Evolutionary conservation across 495 filamentous ascomycete species (phyloP), one percentile per base, ranked within the genome.

Genomic region (Tuber borchii): DNA sequence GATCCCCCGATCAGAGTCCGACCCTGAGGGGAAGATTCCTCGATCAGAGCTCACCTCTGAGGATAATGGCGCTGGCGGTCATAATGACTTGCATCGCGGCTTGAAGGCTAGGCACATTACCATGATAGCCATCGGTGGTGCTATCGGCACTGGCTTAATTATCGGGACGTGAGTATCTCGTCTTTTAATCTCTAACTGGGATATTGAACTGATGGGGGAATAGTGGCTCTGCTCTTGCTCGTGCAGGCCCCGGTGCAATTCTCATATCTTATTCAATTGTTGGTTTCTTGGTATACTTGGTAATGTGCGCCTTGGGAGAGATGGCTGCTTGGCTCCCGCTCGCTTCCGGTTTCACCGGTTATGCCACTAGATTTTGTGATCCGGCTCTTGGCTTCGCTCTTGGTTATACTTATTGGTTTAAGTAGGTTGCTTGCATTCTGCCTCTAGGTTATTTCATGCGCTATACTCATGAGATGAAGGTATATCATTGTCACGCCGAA

Each of bases 51-150:
- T 73, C 10, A 44, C n/a, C 4, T 72, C 70, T 17, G 80, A 82
- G 51, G 19, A 69, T 2, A 10, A 40, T n/a, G 44, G 70, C 3
- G 46, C 39, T 1, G 77, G 71, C 56, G 73, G 73, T 0, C 61
- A 26, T 31, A 46, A 77, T 70, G 73, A 81, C n/a, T 72, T 93
- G 26, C 90, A 90, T 71, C 88, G 90, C 51, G 87, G 87, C 8
- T 84, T 93, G 70, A 88, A 89, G 75, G 87, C 90, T 2, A 87
- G 90, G 44, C 91, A 93, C 74, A 88, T 93, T 77, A 90, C 90
- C 78, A 90, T 93, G 89, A 94, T 96, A 87, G 93, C 93, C 6
- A 93, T 96, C 79, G 93, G 93, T 42, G 91, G 92, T 70, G 93
- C 93, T 17, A 92, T 96, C 77, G 93, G 92, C 76, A 93, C 91